Conservation (phyloP, 768 basidiomycete genomes). For the Kwoniella heveanensis region DNA sequence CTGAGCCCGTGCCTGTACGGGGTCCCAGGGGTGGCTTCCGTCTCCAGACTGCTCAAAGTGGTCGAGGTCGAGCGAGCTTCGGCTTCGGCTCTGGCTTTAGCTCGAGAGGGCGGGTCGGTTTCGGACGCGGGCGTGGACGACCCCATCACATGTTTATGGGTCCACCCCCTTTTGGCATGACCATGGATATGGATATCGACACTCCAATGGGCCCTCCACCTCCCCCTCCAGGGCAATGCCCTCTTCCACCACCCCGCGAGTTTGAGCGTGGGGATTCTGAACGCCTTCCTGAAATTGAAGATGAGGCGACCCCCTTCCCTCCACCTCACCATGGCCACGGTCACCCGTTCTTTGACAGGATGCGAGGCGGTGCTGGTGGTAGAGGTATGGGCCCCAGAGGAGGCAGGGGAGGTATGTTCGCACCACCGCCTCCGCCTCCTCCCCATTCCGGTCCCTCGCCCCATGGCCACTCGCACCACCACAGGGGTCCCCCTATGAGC, state of each 20-base stretch:
- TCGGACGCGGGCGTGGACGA: background rate
- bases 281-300: no score
- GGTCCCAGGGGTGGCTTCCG: no score
- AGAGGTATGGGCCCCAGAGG: background rate
- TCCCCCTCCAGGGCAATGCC: conserved; percentile 1
- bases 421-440: no score
- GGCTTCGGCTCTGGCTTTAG: no score
- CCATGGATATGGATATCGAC: conserved; percentile 1
- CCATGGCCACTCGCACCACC: background rate
- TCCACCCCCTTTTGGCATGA: background rate
- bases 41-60: background rate
- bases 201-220: background rate
- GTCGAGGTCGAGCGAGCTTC: background rate
- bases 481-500: background rate
- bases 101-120: background rate
- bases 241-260: background rate
- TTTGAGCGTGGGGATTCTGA: no score
- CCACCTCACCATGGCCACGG: no score
- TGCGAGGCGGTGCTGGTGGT: background rate
- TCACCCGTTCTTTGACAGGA: no score
- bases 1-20: no score
- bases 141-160: background rate
- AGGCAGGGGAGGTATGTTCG: conserved; percentile 9
- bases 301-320: background rate
- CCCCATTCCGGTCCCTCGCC: no score